Conservation (phyloP, 2,329 filamentous ascomycete species). For the Diaporthe eres region DNA sequence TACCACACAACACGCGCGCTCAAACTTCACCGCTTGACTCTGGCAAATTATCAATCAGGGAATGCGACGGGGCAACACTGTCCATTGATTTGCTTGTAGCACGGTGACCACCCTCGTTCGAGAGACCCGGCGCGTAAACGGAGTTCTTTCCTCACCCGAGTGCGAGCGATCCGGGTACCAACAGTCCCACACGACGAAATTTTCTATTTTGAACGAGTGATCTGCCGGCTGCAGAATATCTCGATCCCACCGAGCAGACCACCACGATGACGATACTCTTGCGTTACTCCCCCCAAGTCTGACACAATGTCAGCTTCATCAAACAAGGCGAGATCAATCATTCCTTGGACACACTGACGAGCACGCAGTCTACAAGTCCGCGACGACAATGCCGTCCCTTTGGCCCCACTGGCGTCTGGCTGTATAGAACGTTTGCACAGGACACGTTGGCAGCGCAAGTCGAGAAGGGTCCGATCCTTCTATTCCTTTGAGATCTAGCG, state of each 20-base stretch:
- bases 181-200: background rate
- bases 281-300: background rate
- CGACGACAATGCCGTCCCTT: background rate
- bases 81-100: background rate
- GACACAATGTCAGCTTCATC: background rate
- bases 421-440: background rate
- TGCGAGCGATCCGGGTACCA: background rate
- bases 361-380: background rate
- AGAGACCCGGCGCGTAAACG: background rate
- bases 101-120: background rate
- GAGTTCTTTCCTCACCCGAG: background rate
- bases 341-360: background rate
- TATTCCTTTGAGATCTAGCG: background rate
- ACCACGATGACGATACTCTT: background rate
- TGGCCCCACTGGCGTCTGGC: background rate
- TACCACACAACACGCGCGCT: background rate
- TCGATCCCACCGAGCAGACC: conserved; percentile 1
- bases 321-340: background rate
- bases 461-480: background rate
- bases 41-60: background rate
- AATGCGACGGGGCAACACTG: background rate
- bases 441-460: background rate
- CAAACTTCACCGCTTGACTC: background rate
- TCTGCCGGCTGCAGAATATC: background rate
- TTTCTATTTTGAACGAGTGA: background rate